These are phyloP conservation scores for Benincasa hispida DNA, from an alignment of 306 rosid genomes.

Conservation along the genomic window DNA sequence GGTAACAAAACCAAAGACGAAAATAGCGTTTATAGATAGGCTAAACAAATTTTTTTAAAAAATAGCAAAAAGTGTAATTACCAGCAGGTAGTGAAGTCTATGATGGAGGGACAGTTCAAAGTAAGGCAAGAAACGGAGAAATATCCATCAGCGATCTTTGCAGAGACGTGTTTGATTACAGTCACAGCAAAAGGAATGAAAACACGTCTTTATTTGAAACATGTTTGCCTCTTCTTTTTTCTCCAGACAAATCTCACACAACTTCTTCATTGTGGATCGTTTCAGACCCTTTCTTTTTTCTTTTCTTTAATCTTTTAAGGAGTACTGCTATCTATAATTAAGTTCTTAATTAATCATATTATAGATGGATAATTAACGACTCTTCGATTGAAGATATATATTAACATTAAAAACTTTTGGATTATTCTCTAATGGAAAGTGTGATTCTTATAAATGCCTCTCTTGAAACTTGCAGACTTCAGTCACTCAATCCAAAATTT, in stretches of 20 bases:
- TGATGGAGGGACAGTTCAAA: conserved; percentile 20
- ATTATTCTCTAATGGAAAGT: not conserved
- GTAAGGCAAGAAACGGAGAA: conserved; percentile 33
- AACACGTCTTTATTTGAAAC: conserved; percentile 22
- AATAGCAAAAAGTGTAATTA: not conserved
- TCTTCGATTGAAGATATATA: not conserved
- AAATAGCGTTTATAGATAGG: too few species aligned
- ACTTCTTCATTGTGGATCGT: not conserved
- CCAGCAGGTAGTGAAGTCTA: conserved; percentile 32
- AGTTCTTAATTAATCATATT: too few species aligned
- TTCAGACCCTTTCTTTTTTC: too few species aligned
- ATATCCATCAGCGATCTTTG: conserved; percentile 31
- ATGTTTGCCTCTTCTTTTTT: conserved; percentile 10
- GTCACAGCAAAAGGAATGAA: conserved; percentile 36
- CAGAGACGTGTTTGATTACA: conserved; percentile 35
- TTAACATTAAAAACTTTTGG: not conserved
- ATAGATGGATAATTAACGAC: not conserved
- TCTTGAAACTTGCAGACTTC: not conserved
- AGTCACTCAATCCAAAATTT: too few species aligned
- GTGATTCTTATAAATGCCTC: not conserved
- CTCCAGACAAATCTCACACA: conserved; percentile 43
- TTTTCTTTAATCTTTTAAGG: too few species aligned
- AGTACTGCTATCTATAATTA: too few species aligned
- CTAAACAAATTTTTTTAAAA: too few species aligned
- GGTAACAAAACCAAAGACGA: too few species aligned